phyloP scores from a whole-genome alignment of 164 flowering plant species.

The Magnolia kwangsiensis region DNA sequence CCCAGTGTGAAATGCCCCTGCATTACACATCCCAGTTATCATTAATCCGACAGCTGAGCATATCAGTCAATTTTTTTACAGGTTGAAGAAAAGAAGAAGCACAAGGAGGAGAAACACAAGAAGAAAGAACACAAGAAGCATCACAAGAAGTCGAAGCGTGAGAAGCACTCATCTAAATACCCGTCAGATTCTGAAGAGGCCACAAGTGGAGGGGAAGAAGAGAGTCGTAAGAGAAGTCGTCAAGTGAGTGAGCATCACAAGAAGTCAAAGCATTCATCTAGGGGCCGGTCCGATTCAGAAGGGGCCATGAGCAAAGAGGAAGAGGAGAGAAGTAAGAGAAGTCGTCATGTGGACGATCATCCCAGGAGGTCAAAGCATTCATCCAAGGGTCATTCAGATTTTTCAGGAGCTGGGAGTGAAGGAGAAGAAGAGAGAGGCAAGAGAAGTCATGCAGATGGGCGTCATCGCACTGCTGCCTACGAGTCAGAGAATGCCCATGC shows the following conservation, averaged over 20 bases:
- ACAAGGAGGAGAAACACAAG: conserved; percentile 19
- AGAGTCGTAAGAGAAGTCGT: conserved; percentile 11
- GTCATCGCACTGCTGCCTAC: conserved; percentile 5
- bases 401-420: conserved; percentile 10
- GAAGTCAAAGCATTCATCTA: conserved; percentile 19
- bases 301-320: conserved; percentile 3
- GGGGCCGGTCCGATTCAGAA: conserved; percentile 1
- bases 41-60: background rate
- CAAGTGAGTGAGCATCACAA: conserved; percentile 1
- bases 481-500: background rate
- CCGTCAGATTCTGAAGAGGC: conserved; percentile 21
- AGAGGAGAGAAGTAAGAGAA: conserved; percentile 12
- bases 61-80: conserved; percentile 18
- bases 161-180: conserved; percentile 17
- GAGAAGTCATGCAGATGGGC: conserved; percentile 4
- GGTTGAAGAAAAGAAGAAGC: conserved; percentile 53
- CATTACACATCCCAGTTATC: too few relatives aligned
- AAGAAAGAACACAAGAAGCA: conserved; percentile 32
- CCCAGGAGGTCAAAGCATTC: background rate
- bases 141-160: conserved; percentile 15
- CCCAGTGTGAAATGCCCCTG: too few relatives aligned
- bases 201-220: conserved; percentile 12
- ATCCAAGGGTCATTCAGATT: conserved; percentile 7
- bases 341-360: conserved; percentile 6
- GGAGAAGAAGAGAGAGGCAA: conserved; percentile 12